Conservation (phyloP, 2,329 filamentous ascomycete genomes). For the Phoma sp. region DNA sequence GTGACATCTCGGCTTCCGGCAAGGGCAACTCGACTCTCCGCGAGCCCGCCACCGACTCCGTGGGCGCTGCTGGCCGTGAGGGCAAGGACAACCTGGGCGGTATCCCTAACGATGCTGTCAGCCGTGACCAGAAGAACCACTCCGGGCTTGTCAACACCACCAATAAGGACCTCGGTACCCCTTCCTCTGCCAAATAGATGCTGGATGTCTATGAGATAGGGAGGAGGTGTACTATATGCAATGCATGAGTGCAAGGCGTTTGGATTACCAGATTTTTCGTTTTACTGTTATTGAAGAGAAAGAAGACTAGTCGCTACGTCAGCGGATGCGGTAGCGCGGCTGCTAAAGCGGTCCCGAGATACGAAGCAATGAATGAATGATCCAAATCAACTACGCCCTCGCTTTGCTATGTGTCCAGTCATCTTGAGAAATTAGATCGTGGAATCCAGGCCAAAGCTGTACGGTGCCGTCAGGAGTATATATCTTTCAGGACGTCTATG, state of each 20-base stretch:
- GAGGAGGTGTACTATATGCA: constrained; percentile 7
- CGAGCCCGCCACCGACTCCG: constrained; percentile 57
- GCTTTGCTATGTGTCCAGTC: neutral
- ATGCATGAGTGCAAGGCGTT: constrained; percentile 19
- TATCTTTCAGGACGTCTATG: no score
- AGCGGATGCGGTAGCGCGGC: constrained; percentile 11
- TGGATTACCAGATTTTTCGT: constrained; percentile 4
- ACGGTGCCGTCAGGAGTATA: no score
- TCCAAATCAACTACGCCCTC: neutral
- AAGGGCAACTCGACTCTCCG: constrained; percentile 53
- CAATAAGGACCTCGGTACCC: constrained; percentile 9
- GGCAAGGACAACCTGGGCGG: constrained; percentile 63
- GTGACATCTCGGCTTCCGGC: constrained; percentile 45
- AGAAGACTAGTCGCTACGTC: constrained; percentile 1
- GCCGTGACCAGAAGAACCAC: constrained; percentile 53
- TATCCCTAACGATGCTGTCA: constrained; percentile 66
- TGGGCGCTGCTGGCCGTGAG: constrained; percentile 65
- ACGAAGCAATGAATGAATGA: constrained; percentile 18
- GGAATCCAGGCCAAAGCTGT: no score
- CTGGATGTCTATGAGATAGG: neutral
- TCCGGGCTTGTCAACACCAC: constrained; percentile 51
- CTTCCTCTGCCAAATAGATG: constrained; percentile 5
- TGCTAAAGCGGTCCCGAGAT: constrained; percentile 20
- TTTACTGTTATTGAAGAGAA: neutral
- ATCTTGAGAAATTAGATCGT: no score